Evolutionary conservation across 2,329 filamentous ascomycete species (phyloP), one percentile per base, ranked within the genome.

Genomic region (Arthrobotrys conoides): DNA sequence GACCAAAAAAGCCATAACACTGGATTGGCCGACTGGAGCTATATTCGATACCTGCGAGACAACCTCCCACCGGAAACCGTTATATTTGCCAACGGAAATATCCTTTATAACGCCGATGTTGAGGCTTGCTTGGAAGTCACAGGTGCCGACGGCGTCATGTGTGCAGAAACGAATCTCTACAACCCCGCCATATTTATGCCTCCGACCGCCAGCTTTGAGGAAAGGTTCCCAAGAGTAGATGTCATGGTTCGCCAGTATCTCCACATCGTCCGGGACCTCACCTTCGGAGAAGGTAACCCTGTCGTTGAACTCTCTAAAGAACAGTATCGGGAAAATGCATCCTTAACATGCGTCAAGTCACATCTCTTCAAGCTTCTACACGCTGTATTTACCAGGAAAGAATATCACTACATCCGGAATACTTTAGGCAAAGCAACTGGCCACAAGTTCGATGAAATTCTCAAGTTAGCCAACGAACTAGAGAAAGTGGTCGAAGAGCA

Each of bases 1-100:
- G 94, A 98, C 82, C 95, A 98, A 84, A 99, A 99, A 86, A 95
- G 96, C 0, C 96, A 99, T 83, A 89, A 97, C 83, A 99, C 96
- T 0, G 96, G 96, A 0, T 82, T 98, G 41, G 96, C 96, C 3
- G 94, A 99, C 85, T 99, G 96, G 96, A 86, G 86, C n/a, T 89
- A 92, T 83, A 91, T 99, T 71, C 89, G 91, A 3, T 95, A 92
- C 83, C 85, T 99, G 80, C 88, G 96, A 61, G 93, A 97, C 10
- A 92, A 91, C 79, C 85, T 99, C 33, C 95, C 95, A 0, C 86
- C 88, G 0, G 94, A 97, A 59, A 96, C 94, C 6, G 96, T 99
- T 24, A 89, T 99, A 1, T 98, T 99, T 83, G 96, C 96, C 2
- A 99, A 99, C 84, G 96, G 96, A 12, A 99, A 99, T 83, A 91